Base-by-base conservation (phyloP, 1,139 yeast genomes). In the Diutina rugosa region DNA sequence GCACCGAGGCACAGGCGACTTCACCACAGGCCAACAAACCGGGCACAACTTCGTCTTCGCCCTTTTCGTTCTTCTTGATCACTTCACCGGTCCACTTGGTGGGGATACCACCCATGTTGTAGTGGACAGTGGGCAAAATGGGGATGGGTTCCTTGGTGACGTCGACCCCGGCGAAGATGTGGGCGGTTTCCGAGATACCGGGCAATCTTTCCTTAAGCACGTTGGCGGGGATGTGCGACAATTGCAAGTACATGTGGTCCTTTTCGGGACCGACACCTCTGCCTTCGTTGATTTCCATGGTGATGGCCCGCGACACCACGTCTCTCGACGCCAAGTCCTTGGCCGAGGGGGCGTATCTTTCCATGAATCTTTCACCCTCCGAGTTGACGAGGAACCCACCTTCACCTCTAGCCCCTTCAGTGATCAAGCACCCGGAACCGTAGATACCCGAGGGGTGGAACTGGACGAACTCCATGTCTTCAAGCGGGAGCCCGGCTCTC, bases 41-140 rank as follows among this genome's bases (percentile, higher is more conserved):
- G 66, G 95, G 95, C 61, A 93, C 95, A 64, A 88, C 82, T 69
- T 81, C 84, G 71, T 93, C 99, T 67, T 91, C 84, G 67, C 99
- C 99, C 64, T 87, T 81, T 67, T 82, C 90, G 69, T 86, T 89
- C 67, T 87, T 72, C 58, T 90, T 90, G 64, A 93, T 73, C 56
- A 84, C 97, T 77, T 93, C 97, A 79, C 98, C 98, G 65, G 87
- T 87, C 88, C 90, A 93, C 72, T 87, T 90, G 65, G 99, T 93
- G 72, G 99, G 99, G 64, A 93, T 88, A 84, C 99, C 99, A 73
- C 99, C 99, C 99, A 93, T 93, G 76, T 93, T 93, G 81, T 93
- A 93, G 76, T 93, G 99, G 62, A 93, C 99, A 62, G 99, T 93
- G 66, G 99, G 99, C 68, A 93, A 77, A 66, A 93, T 93, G 67